Evolutionary conservation across 192 early-diverging fungal species (phyloP).

Genomic region (Backusella tuberculispora): DNA sequence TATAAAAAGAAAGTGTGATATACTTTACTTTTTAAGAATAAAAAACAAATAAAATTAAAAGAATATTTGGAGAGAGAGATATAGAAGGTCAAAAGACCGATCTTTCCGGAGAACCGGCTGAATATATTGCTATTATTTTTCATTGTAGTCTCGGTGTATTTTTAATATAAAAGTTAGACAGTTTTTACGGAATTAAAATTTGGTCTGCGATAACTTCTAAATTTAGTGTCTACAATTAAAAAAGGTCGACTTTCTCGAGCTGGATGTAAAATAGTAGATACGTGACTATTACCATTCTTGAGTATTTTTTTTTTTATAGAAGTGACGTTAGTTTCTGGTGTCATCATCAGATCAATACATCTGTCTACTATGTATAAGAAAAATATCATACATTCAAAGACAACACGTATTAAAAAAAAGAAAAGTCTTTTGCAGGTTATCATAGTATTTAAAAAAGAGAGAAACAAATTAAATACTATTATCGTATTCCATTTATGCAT

Average conservation of each 20-base stretch:
- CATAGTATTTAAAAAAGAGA: neutral
- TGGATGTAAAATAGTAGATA: slow-evolving; percentile 3
- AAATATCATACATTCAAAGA: neutral
- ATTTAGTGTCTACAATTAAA: slow-evolving; percentile 7
- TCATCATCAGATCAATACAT: slow-evolving; percentile 7
- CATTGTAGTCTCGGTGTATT: neutral
- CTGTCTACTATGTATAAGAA: neutral
- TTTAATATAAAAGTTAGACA: slow-evolving; percentile 15
- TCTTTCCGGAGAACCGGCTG: neutral
- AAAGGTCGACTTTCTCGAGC: slow-evolving; percentile 14
- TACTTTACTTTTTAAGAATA: slow-evolving; percentile 6
- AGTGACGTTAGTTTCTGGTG: slow-evolving; percentile 8
- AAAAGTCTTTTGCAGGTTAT: neutral
- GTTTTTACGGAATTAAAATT: slow-evolving; percentile 11
- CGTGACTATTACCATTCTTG: slow-evolving; percentile 12
- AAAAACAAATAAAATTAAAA: neutral
- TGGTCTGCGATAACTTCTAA: slow-evolving; percentile 5
- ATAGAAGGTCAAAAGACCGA: neutral
- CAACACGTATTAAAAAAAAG: neutral
- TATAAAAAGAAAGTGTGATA: neutral
- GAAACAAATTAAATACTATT: neutral
- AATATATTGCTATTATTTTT: neutral
- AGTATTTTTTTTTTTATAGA: neutral
- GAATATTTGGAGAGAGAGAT: neutral
- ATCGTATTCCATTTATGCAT: neutral